Evolutionary conservation across 2,329 filamentous ascomycete species (phyloP), one percentile per base, ranked within the genome.

Genomic region (Phialophora macrospora): DNA sequence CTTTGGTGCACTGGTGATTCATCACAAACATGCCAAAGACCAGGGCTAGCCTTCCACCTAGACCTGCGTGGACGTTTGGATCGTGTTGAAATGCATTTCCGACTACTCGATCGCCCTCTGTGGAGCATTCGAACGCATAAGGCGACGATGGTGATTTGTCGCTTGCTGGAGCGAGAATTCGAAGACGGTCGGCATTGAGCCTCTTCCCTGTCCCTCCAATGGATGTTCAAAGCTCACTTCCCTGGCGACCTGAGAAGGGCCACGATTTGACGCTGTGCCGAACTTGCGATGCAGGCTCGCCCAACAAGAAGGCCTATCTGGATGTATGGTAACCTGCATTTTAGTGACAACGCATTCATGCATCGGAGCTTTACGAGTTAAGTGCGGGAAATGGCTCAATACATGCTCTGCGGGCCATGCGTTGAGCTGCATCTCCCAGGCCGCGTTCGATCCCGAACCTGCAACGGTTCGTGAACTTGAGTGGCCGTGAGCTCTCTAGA

Each of bases 341-440:
- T 41, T 32, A 22, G 30, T 64, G 63, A 66, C 63, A 68, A 64
- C 63, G 61, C 67, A 68, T 66, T 57, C 67, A 66, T 66, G 63
- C 63, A 61, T 38, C 51, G 64, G 48, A 59, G 51, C 41, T 61
- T 52, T 60, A 64, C 61, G 61, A 64, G 52, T 34, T 57, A 24
- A 64, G 30, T 32, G 54, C 65, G 65, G 61, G 26, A 51, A 55
- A 24, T 60, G 65, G 58, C 49, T 55, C 65, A 48, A 30, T 46
- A 58, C 48, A 46, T 22, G 48, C 55, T 51, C 48, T 65, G 52
- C 48, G 48, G 44, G 44, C 9, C 34, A 32, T 5, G 52, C 24
- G 48, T 20, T 52, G 48, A 52, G 48, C 48, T 52, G 48, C 48
- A 52, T 7, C 26, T 28, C 46, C 59, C 38, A 30, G 46, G 52